Base-by-base conservation (phyloP, 2,329 filamentous ascomycete genomes). In the Venturia pyrina region DNA sequence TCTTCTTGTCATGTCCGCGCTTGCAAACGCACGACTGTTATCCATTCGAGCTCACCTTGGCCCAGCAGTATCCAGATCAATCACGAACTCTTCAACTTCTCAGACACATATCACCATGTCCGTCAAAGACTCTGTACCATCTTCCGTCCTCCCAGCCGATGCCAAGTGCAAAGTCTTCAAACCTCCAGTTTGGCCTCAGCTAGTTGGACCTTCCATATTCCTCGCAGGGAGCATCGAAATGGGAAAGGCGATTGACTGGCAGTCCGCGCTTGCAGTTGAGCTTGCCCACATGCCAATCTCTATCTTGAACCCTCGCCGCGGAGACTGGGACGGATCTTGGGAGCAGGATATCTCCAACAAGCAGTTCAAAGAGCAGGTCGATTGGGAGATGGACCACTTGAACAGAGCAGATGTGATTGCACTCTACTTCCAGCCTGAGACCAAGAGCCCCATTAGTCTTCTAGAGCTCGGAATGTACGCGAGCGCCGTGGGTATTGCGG, bases 371-470 rank as follows among this genome's bases (percentile, higher is more conserved):
- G 73, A 82, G 64, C 84, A 87, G 72, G 77, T 85, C 0, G 73
- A 79, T 40, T 89, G 87, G 86, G 87, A 89, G 75, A 77, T 88
- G 1, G 77, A 81, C 19, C 83, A 79, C 73, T 81, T 85, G 68
- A 80, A 84, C 17, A 67, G 68, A 1, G 83, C 83, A 0, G 78
- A 82, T 69, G 70, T 88, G 5, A 75, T 88, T 7, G 81, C 82
- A 32, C 76, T 88, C 65, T 85, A 83, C 72, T 85, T 88, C 66
- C 79, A 83, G 59, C 75, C 78, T 1, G 74, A 68, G 2, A 85
- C 83, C 0, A 75, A 78, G 60, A 84, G 84, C 8, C 83, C 84
- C 1, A 78, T 88, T 34, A 85, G 81, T 43, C 73, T 89, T 70
- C 73, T 88, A 57, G 86, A 89, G 74, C 73, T 89, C 21, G 86